These are phyloP conservation scores for Eucalyptus erythrocorys DNA, from an alignment of 345 rosid genomes.

Conservation along the genomic window DNA sequence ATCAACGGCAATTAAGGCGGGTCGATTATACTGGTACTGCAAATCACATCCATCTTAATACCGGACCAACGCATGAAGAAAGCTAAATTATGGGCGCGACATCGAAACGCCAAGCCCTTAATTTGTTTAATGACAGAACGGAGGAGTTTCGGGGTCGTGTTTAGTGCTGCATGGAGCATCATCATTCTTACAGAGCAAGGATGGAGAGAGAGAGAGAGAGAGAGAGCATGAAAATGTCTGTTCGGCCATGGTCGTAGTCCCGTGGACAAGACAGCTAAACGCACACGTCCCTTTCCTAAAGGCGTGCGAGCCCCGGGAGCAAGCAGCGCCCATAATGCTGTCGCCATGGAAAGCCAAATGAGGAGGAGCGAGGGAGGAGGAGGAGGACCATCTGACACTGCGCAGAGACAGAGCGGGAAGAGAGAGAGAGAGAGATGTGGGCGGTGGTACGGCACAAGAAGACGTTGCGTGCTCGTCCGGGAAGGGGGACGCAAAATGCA, in stretches of 20 bases:
- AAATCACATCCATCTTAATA: neutral
- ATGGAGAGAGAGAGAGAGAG: neutral
- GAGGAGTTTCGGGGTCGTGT: neutral
- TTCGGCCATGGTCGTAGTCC: neutral
- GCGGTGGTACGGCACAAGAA: neutral
- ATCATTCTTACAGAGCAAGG: neutral
- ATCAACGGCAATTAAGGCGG: neutral
- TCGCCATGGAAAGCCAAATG: neutral
- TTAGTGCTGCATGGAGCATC: neutral
- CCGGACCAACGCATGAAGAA: neutral
- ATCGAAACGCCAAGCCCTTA: neutral
- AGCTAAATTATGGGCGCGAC: neutral
- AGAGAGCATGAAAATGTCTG: neutral
- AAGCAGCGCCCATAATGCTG: neutral
- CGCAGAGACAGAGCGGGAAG: neutral
- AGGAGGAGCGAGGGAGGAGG: too few relatives aligned
- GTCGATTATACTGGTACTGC: neutral
- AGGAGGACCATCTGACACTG: neutral
- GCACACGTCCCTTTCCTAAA: neutral
- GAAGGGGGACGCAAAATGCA: neutral
- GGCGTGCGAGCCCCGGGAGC: neutral
- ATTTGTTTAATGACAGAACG: neutral
- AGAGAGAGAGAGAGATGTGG: neutral
- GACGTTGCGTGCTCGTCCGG: neutral
- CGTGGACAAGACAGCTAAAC: neutral